Percentiles rank a stretch among this genome's conserved stretches.
Conservation (phyloP, 441 rosid species). For the Croton setiger region DNA sequence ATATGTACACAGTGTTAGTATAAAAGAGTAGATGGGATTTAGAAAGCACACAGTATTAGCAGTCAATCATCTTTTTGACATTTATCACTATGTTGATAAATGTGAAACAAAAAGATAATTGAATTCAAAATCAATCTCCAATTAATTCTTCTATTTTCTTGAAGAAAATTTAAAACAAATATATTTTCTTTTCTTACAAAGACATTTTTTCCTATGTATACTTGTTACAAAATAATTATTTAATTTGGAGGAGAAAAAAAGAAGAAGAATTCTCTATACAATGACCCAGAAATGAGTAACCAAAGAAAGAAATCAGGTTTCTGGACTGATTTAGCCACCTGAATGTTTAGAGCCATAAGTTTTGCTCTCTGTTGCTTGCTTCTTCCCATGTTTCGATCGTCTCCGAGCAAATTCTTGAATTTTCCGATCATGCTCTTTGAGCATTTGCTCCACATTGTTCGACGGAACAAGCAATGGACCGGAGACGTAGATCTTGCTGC, state of each 20-base stretch:
- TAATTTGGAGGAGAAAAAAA: background rate
- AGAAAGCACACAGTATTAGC: no score
- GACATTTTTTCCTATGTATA: conserved; percentile 1
- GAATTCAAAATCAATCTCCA: conserved; percentile 1
- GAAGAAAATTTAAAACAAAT: background rate
- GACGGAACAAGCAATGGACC: conserved; percentile 69
- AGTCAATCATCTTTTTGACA: no score
- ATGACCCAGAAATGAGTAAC: conserved; percentile 12
- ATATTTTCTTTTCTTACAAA: background rate
- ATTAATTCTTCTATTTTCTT: conserved; percentile 2
- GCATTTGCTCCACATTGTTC: conserved; percentile 71
- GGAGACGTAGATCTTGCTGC: conserved; percentile 77
- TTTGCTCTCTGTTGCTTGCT: conserved; percentile 18
- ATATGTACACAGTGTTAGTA: no score
- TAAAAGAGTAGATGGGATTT: no score
- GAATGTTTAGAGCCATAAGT: conserved; percentile 14
- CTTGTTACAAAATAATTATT: background rate
- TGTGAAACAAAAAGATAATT: background rate
- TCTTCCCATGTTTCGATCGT: conserved; percentile 36
- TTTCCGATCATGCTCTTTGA: conserved; percentile 68
- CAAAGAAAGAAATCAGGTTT: conserved; percentile 1
- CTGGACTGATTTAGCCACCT: conserved; percentile 17
- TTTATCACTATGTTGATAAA: no score
- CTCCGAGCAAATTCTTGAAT: conserved; percentile 59
- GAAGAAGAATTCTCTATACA: conserved; percentile 26